Conservation (phyloP, 2,329 filamentous ascomycete genomes). For the Paracoccidioides lutzii region DNA sequence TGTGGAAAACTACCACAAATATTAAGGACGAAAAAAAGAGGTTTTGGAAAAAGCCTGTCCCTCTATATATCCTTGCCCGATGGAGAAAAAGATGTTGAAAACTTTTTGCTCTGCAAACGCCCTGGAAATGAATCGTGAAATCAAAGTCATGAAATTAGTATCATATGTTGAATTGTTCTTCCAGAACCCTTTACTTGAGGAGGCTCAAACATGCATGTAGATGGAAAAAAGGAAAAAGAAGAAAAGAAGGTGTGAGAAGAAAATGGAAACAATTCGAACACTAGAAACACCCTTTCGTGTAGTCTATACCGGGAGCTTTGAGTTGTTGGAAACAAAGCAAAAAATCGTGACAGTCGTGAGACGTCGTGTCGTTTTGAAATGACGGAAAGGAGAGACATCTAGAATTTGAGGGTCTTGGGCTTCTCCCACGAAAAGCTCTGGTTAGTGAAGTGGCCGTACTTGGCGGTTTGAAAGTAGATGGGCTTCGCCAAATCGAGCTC, state of each 20-base stretch:
- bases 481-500: conserved; percentile 90
- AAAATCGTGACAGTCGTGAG: conserved; percentile 34
- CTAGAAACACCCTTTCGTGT: conserved; percentile 18
- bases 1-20: neutral
- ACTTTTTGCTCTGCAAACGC: conserved; percentile 30
- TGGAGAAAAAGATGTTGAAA: conserved; percentile 27
- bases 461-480: conserved; percentile 96
- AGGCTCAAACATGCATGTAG: conserved; percentile 19
- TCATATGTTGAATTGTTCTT: conserved; percentile 37
- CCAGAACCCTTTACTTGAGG: conserved; percentile 22
- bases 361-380: conserved; percentile 10
- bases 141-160: conserved; percentile 29
- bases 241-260: neutral
- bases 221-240: neutral
- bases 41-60: neutral
- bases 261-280: neutral
- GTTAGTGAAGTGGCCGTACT: conserved; percentile 99
- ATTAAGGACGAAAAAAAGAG: neutral
- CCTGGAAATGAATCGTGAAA: conserved; percentile 16
- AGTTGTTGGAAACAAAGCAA: conserved; percentile 40
- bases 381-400: conserved; percentile 33
- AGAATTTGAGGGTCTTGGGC: conserved; percentile 88
- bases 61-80: conserved; percentile 2
- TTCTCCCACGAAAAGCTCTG: conserved; percentile 97
- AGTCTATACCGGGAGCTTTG: conserved; percentile 26